phyloP scores from a whole-genome alignment of 169 alveolate genomes.

The Plasmodium cynomolgi region DNA sequence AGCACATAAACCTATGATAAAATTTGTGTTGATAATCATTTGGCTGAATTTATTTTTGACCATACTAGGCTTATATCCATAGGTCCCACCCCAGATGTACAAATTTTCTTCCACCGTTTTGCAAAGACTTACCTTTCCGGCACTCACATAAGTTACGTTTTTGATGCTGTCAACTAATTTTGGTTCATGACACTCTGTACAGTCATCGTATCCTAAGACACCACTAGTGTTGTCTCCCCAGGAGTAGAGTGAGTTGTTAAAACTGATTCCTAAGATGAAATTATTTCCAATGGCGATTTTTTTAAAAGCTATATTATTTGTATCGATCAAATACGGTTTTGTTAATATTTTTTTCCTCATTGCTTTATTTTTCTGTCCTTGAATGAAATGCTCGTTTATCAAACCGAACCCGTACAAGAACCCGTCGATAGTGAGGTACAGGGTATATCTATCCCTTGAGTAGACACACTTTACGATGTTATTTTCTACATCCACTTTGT shows the following conservation, averaged over 20 bases:
- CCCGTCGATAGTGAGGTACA: constrained; percentile 45
- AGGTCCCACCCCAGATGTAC: constrained; percentile 64
- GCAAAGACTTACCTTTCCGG: constrained; percentile 65
- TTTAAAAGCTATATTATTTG: constrained; percentile 69
- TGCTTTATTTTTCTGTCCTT: constrained; percentile 8
- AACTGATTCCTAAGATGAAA: constrained; percentile 29
- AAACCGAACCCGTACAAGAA: constrained; percentile 59
- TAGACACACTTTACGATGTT: constrained; percentile 43
- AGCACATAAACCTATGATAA: constrained; percentile 37
- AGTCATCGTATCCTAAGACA: constrained; percentile 29
- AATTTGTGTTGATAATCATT: constrained; percentile 44
- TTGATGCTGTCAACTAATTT: constrained; percentile 9
- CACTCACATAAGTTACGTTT: constrained; percentile 31
- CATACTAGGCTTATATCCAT: constrained; percentile 45
- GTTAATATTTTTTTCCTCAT: constrained; percentile 22
- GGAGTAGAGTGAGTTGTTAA: constrained; percentile 41
- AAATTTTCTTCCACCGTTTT: constrained; percentile 36
- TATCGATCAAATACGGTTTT: constrained; percentile 36
- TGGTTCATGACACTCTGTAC: constrained; percentile 16
- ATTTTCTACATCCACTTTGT: constrained; percentile 38
- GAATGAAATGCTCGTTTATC: constrained; percentile 44
- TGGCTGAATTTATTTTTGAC: constrained; percentile 56
- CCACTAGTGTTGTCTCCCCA: constrained; percentile 53
- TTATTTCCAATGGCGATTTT: constrained; percentile 36
- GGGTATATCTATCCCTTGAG: constrained; percentile 32